A percentile compares a stretch with the other conserved stretches of the same genome.
These are phyloP conservation scores for Saccharomycopsis hybrid DNA, from an alignment of 1,139 yeast species.

Conservation along the genomic window DNA sequence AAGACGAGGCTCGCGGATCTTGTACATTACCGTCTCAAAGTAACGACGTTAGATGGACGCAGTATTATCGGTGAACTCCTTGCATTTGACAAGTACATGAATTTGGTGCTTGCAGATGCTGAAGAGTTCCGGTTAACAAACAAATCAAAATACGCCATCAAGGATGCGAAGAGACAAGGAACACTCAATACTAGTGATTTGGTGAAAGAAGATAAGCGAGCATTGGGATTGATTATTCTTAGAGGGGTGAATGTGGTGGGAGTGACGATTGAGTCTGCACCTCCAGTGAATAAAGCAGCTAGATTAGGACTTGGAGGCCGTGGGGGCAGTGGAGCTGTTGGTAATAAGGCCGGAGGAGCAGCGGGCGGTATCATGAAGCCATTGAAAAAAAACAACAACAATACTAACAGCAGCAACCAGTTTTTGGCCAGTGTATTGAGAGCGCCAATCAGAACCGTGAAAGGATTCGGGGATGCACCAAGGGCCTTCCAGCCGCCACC, in stretches of 20 bases:
- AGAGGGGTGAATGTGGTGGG: conserved; percentile 91
- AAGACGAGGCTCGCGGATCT: conserved; percentile 53
- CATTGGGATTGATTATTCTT: conserved; percentile 72
- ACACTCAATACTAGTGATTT: conserved; percentile 26
- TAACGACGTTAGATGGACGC: conserved; percentile 68
- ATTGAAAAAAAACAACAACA: conserved; percentile 16
- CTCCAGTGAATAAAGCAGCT: conserved; percentile 40
- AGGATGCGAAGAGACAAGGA: conserved; percentile 26
- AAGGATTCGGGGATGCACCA: conserved; percentile 27
- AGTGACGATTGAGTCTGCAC: conserved; percentile 74
- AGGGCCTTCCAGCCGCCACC: conserved; percentile 38
- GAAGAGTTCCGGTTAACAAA: conserved; percentile 77
- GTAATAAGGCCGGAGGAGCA: neutral
- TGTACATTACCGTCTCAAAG: conserved; percentile 65
- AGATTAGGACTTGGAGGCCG: conserved; percentile 27
- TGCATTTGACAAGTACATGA: conserved; percentile 88
- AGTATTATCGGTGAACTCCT: conserved; percentile 72
- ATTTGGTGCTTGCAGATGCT: conserved; percentile 76
- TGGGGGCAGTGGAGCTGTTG: conserved; percentile 12
- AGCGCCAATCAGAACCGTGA: conserved; percentile 25
- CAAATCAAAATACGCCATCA: conserved; percentile 43
- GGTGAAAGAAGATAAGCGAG: conserved; percentile 55
- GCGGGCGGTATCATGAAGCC: conserved; percentile 27
- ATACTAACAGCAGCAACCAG: conserved; percentile 8
- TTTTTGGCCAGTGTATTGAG: conserved; percentile 18